Conservation (phyloP, 202 grass and related monocot species). For the Zizania palustris region DNA sequence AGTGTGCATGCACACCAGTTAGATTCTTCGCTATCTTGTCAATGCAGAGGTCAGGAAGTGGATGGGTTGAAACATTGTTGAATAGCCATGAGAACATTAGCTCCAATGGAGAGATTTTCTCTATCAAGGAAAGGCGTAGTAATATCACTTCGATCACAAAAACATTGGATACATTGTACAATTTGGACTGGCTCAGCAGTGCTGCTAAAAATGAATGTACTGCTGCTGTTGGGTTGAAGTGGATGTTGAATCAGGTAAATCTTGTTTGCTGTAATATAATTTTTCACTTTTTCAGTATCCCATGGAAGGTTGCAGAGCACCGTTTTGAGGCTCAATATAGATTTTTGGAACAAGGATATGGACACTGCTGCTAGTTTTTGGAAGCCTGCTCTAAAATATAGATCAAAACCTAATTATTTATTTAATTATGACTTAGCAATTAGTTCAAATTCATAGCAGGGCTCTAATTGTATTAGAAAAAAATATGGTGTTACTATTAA, state of each 20-base stretch:
- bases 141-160: slow-evolving; percentile 67
- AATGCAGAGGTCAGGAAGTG: slow-evolving; percentile 95
- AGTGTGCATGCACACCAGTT: slow-evolving; percentile 82
- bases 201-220: slow-evolving; percentile 97
- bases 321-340: not conserved
- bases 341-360: not conserved
- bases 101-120: slow-evolving; percentile 97
- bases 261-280: slow-evolving; percentile 5
- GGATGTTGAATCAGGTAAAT: slow-evolving; percentile 99
- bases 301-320: not conserved
- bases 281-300: not conserved
- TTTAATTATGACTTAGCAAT: not conserved
- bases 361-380: not conserved
- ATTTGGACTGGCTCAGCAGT: slow-evolving; percentile 93
- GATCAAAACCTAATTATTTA: not conserved
- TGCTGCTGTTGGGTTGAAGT: slow-evolving; percentile 81
- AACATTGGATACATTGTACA: slow-evolving; percentile 83
- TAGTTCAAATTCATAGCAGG: not conserved
- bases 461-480: not conserved
- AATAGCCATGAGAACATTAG: slow-evolving; percentile 94
- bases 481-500: not conserved
- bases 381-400: not conserved
- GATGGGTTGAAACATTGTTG: slow-evolving; percentile 96
- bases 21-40: slow-evolving; percentile 94
- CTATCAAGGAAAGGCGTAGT: slow-evolving; percentile 74